Conservation (phyloP, 345 rosid genomes). For the Turnera subulata region DNA sequence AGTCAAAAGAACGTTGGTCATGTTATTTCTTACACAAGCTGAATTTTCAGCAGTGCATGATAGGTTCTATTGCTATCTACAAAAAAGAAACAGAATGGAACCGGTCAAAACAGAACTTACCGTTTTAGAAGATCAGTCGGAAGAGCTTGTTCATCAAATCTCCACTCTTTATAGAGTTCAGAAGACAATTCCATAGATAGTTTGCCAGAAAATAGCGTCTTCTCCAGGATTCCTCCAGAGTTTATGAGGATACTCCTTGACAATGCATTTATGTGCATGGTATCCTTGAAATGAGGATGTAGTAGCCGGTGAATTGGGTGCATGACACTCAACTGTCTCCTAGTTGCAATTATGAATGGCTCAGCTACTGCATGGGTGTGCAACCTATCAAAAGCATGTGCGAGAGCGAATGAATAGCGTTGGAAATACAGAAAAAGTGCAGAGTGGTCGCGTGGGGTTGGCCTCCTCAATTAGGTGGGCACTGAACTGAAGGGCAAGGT, state of each 20-base stretch:
- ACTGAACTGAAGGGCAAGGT: neutral
- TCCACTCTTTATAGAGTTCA: conserved; percentile 54
- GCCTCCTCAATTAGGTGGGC: no score
- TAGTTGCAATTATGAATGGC: conserved; percentile 68
- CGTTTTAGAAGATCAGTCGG: conserved; percentile 54
- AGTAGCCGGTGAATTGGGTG: conserved; percentile 58
- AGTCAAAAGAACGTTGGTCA: no score
- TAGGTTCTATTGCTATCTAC: no score
- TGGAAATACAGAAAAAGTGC: no score
- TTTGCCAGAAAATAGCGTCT: conserved; percentile 38
- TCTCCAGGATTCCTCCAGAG: conserved; percentile 61
- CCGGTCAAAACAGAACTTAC: conserved; percentile 17
- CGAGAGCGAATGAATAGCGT: neutral
- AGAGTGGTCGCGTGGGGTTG: no score
- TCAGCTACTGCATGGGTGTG: conserved; percentile 64
- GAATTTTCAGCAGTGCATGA: no score
- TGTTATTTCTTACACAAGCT: no score
- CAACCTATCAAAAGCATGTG: conserved; percentile 41
- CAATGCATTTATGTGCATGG: conserved; percentile 61
- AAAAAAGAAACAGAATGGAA: neutral
- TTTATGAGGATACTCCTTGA: conserved; percentile 41
- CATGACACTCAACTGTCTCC: conserved; percentile 61
- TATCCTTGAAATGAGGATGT: conserved; percentile 70
- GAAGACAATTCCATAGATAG: conserved; percentile 55
- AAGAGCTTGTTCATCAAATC: conserved; percentile 60